Evolutionary conservation across 352 stramenopile species (phyloP), one percentile per base, ranked within the genome.

Genomic region (Pseudoperonospora humuli): DNA sequence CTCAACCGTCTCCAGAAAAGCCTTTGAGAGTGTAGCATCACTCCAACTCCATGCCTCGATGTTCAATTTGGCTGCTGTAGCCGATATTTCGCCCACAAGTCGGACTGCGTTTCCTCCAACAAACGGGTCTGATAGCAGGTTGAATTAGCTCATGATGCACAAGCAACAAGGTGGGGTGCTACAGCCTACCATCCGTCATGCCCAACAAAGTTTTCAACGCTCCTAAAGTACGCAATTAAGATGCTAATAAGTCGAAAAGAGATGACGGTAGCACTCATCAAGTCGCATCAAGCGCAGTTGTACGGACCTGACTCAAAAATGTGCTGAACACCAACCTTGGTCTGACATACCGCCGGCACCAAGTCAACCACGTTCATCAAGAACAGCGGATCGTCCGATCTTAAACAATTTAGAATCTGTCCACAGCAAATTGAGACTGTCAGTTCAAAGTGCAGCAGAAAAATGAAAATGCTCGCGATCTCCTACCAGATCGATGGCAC

Each of bases 301-400:
- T 25, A 45, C 64, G 11, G 50, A 93, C 81, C 81, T 9, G 78
- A 89, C 32, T 86, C 46, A n/a, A 88, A 87, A 39, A 93, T 73
- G 54, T 88, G 57, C 42, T 71, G 49, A 27, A 91, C 58, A 10
- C 81, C 81, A 19, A 73, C 48, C 10, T 72, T 66, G 4, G 75
- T 89, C 24, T 75, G 61, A 41, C 75, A 84, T 11, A 93, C 42
- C 10, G 73, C 78, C 1, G 78, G 78, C 13, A 93, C 52, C 37
- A 93, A 59, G 45, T 93, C 81, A 9, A 91, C 58, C 14, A 93
- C 60, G 36, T 88, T 93, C 76, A 93, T 84, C 50, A 89, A 50
- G 44, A 91, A 89, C 14, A 93, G 52, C 4, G 74, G 54, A 37
- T 93, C 81, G n/a, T 73, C 65, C 7, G 78, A 88, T 51, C 84